These are phyloP conservation scores for Blechomonas ayalai DNA, from an alignment of 208 protist genomes.

Conservation along the genomic window DNA sequence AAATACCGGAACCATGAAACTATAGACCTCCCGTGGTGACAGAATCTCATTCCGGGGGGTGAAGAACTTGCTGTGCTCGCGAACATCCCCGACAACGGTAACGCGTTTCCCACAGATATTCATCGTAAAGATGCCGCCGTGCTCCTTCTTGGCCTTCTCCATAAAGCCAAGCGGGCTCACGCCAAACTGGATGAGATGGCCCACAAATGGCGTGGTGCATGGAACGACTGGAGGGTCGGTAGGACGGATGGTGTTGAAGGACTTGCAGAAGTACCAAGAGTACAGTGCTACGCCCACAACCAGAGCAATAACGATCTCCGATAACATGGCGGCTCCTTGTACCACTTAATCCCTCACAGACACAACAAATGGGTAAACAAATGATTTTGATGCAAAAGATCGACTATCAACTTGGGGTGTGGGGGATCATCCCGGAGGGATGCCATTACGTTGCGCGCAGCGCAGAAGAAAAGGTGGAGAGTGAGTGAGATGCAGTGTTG, in stretches of 20 bases:
- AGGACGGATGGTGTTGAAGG: constrained; percentile 67
- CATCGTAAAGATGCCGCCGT: constrained; percentile 73
- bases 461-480: no score
- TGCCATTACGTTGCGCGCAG: no score
- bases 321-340: constrained; percentile 31
- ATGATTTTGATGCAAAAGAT: no score
- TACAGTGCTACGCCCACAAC: constrained; percentile 47
- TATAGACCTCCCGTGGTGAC: constrained; percentile 79
- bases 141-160: constrained; percentile 40
- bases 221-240: constrained; percentile 70
- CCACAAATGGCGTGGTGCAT: constrained; percentile 50
- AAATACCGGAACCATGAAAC: constrained; percentile 82
- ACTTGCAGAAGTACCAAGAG: constrained; percentile 70
- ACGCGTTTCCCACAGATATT: constrained; percentile 79
- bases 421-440: no score
- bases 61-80: constrained; percentile 78
- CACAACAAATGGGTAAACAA: no score
- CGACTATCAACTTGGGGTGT: no score
- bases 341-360: no score
- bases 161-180: constrained; percentile 65
- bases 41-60: constrained; percentile 76
- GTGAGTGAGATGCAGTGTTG: no score
- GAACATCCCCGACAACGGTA: constrained; percentile 67
- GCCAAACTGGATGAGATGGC: constrained; percentile 71
- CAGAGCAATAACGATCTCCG: constrained; percentile 37